Percentiles rank a stretch among this genome's conserved stretches.
These are phyloP conservation scores for Bacterosira constricta DNA, from an alignment of 108 stramenopile genomes.

Conservation along the genomic window DNA sequence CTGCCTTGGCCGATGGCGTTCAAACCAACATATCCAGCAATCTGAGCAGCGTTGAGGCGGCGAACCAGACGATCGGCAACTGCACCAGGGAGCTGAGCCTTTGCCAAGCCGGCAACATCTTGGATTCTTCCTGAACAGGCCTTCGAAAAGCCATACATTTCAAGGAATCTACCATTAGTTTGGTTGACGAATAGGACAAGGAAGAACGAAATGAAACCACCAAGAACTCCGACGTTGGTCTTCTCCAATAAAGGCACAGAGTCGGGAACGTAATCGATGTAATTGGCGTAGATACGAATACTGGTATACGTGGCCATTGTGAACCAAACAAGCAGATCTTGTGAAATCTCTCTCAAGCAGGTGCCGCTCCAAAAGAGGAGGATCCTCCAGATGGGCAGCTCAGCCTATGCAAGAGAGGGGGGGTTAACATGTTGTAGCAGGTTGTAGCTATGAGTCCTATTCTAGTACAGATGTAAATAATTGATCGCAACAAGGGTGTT, in stretches of 20 bases:
- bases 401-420: background rate
- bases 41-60: slow-evolving; percentile 60
- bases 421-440: background rate
- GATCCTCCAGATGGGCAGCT: slow-evolving; percentile 29
- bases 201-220: slow-evolving; percentile 60
- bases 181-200: slow-evolving; percentile 58
- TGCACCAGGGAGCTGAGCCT: slow-evolving; percentile 35
- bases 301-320: slow-evolving; percentile 37
- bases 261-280: slow-evolving; percentile 21
- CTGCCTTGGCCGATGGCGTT: slow-evolving; percentile 7
- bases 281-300: slow-evolving; percentile 29
- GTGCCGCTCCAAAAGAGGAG: slow-evolving; percentile 25
- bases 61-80: slow-evolving; percentile 43
- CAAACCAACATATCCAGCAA: slow-evolving; percentile 54
- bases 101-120: slow-evolving; percentile 47
- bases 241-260: slow-evolving; percentile 1
- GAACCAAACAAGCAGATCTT: slow-evolving; percentile 46
- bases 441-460: background rate
- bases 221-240: slow-evolving; percentile 33
- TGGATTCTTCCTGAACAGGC: slow-evolving; percentile 49
- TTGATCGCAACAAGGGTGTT: too few species aligned
- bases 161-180: slow-evolving; percentile 46
- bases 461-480: background rate
- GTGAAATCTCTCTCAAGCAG: slow-evolving; percentile 14
- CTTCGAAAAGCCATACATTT: slow-evolving; percentile 44